Evolutionary conservation across 2,329 filamentous ascomycete species (phyloP).

Genomic region (Penicillium aurantiogriseum): DNA sequence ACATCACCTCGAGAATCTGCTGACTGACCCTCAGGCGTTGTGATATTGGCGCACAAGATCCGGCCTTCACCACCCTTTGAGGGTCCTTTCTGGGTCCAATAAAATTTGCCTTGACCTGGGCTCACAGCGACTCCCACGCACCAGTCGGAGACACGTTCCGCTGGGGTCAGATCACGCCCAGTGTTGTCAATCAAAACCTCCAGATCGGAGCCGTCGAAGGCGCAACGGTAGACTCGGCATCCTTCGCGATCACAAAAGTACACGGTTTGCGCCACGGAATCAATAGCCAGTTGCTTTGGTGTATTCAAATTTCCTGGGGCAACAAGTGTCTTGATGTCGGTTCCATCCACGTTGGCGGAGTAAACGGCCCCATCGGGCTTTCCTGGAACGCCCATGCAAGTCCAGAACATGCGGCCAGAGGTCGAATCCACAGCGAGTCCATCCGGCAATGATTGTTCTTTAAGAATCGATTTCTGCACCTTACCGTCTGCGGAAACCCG

Average conservation of each 20-base stretch:
- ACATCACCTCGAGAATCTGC: conserved; percentile 43
- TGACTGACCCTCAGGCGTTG: conserved; percentile 36
- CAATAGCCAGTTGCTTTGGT: conserved; percentile 44
- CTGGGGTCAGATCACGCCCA: conserved; percentile 27
- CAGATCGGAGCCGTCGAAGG: conserved; percentile 34
- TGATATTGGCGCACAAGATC: conserved; percentile 54
- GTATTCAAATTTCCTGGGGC: conserved; percentile 50
- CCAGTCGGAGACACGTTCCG: conserved; percentile 43
- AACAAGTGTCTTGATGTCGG: conserved; percentile 45
- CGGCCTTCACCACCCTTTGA: conserved; percentile 53
- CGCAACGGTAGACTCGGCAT: conserved; percentile 35
- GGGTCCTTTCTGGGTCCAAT: conserved; percentile 61
- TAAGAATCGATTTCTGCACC: conserved; percentile 8
- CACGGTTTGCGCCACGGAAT: conserved; percentile 27
- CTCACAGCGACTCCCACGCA: conserved; percentile 58
- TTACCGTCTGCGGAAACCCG: conserved; percentile 12
- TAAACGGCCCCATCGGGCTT: conserved; percentile 44
- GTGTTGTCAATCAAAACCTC: conserved; percentile 33
- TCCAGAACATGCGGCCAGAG: conserved; percentile 47
- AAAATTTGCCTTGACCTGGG: conserved; percentile 47
- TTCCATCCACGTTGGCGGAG: conserved; percentile 51
- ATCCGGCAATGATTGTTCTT: conserved; percentile 42
- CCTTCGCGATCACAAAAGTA: conserved; percentile 50
- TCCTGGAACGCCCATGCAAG: conserved; percentile 49
- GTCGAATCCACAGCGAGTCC: conserved; percentile 37